phyloP scores from a whole-genome alignment of 371 early-diverging fungal genomes.

The Mucor indicus region DNA sequence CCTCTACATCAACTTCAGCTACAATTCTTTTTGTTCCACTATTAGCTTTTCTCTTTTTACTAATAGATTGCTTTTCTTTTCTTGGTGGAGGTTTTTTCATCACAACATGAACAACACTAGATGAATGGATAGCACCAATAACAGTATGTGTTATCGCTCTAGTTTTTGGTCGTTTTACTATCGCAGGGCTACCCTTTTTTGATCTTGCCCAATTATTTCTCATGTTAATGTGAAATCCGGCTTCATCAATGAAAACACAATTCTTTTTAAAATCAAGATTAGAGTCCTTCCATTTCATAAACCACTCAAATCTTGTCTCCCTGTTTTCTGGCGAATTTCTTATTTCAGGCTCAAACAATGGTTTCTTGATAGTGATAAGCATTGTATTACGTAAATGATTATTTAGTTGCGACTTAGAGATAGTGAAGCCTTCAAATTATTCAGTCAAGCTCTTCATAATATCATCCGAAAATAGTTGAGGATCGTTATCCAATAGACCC shows the following conservation, averaged over 20 bases:
- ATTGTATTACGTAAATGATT: slow-evolving; percentile 11
- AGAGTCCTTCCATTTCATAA: slow-evolving; percentile 7
- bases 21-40: slow-evolving; percentile 7
- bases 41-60: slow-evolving; percentile 5
- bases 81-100: slow-evolving; percentile 8
- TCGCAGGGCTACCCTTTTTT: slow-evolving; percentile 2
- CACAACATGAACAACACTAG: slow-evolving; percentile 9
- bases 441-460: slow-evolving; percentile 1
- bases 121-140: slow-evolving; percentile 11
- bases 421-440: slow-evolving; percentile 6
- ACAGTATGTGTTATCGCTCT: slow-evolving; percentile 10
- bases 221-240: slow-evolving; percentile 16
- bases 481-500: slow-evolving; percentile 10
- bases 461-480: slow-evolving; percentile 11
- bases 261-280: slow-evolving; percentile 13
- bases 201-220: slow-evolving; percentile 9
- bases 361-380: slow-evolving; percentile 4
- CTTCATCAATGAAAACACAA: slow-evolving; percentile 16
- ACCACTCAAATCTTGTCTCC: slow-evolving; percentile 14
- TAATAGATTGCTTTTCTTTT: slow-evolving; percentile 8
- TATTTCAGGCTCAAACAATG: not conserved
- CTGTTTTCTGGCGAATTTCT: slow-evolving; percentile 4
- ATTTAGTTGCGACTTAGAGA: slow-evolving; percentile 11
- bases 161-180: slow-evolving; percentile 4
- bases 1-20: slow-evolving; percentile 7